Base-by-base conservation (phyloP, 176 grass and related monocot species). In the Bonia amplexicaulis region DNA sequence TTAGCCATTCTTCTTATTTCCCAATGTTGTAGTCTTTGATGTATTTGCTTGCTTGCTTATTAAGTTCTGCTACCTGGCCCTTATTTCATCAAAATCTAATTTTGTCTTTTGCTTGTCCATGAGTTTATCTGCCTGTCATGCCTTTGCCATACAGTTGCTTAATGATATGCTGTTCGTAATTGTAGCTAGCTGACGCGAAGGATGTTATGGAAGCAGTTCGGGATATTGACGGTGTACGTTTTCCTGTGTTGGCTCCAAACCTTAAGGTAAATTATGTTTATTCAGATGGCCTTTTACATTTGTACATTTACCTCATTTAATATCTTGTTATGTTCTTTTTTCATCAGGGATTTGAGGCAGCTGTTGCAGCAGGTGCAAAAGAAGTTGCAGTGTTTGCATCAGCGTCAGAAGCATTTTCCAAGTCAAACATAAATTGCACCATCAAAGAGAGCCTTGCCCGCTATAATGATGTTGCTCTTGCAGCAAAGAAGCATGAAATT, bases 331-430 rank as follows among this genome's bases (percentile, higher is more conserved):
- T 66, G 76, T 76, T 55, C 20, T 71, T 78, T 67, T 40, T 33
- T 84, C 35, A 84, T 89, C 84, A 95, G 96, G 96, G 96, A 46
- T 93, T 98, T 87, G 80, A 98, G n/a, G 91, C 91, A 82, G 95
- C 95, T 37, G 66, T 93, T 75, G 90, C 90, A 66, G 92, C 93
- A 78, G 91, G 95, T 61, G 93, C 93, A 63, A 98, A 91, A 79
- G 95, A 98, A 90, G 85, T 98, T 52, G 93, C 92, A 79, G 69
- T 98, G 61, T 98, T 98, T 87, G 95, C 89, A 33, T 98, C 93
- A 71, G 95, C 95, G 82, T 98, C 95, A 20, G 95, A 98, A 88
- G 90, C 91, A 75, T 98, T 98, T 92, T 98, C 95, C 2, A 93
- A 89, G 82, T 90, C 89, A 41, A 98, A 98, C 86, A 90, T 98